A percentile compares a stretch with the other conserved stretches of the same genome.
phyloP scores from a whole-genome alignment of 345 rosid genomes.

The Moricandia arvensis region DNA sequence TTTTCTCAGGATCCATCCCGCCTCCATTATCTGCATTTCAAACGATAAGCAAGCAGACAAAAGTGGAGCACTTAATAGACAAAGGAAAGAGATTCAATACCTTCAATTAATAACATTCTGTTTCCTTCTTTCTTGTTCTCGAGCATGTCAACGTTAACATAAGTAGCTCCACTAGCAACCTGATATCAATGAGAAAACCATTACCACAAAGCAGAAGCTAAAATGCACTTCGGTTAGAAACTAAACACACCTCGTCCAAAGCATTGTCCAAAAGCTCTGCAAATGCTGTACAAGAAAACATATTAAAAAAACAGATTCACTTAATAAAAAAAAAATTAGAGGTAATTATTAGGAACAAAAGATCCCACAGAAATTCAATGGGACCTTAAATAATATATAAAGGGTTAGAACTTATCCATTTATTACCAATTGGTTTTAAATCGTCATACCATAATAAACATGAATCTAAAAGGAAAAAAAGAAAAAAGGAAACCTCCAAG shows the following conservation, averaged over 20 bases:
- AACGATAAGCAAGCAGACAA: not conserved
- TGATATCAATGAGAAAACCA: constrained; percentile 31
- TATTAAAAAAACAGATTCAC: constrained; percentile 7
- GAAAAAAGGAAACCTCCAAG: constrained; percentile 99
- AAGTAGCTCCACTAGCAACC: constrained; percentile 79
- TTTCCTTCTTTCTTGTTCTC: constrained; percentile 58
- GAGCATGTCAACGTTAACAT: constrained; percentile 71
- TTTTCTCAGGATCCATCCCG: constrained; percentile 88
- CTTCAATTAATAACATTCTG: constrained; percentile 78
- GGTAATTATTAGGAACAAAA: too few species aligned
- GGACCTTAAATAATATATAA: too few species aligned
- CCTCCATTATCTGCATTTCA: constrained; percentile 82
- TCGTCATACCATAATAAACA: too few species aligned
- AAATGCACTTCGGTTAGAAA: not conserved
- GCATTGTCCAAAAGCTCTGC: constrained; percentile 93
- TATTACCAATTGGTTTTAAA: too few species aligned
- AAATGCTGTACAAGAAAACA: constrained; percentile 55
- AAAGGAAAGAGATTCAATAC: constrained; percentile 37
- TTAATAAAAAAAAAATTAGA: not conserved
- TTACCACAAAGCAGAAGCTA: constrained; percentile 11
- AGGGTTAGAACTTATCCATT: too few species aligned
- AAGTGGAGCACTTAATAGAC: not conserved
- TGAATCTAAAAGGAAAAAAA: too few species aligned
- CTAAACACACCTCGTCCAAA: constrained; percentile 70
- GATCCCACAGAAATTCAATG: too few species aligned